Conservation (phyloP, 1,139 yeast genomes). For the Candida sojae region DNA sequence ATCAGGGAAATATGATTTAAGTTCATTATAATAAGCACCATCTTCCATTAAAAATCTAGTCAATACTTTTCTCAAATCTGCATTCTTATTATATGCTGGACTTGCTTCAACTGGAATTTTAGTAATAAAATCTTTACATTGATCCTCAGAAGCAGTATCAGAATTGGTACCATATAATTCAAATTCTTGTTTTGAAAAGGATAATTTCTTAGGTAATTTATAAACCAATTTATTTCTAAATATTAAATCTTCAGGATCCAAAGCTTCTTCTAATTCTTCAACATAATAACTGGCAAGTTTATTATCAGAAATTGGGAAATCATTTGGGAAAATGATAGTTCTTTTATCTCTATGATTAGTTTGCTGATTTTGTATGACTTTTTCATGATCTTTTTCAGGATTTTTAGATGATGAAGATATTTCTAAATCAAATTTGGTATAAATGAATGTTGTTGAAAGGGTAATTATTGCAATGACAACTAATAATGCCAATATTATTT, state of each 20-base stretch:
- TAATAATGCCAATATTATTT: neutral
- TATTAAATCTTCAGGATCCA: constrained; percentile 1
- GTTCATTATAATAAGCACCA: constrained; percentile 6
- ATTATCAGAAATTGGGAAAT: neutral
- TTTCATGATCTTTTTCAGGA: neutral
- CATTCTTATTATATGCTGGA: constrained; percentile 4
- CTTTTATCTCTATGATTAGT: neutral
- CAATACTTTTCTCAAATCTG: constrained; percentile 15
- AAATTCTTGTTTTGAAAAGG: neutral
- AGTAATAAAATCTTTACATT: neutral
- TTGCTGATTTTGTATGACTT: neutral
- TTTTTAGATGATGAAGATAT: neutral
- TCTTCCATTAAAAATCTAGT: constrained; percentile 11
- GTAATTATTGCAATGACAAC: neutral
- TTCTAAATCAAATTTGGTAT: neutral
- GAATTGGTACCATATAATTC: neutral
- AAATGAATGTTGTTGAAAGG: neutral
- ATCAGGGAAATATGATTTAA: neutral
- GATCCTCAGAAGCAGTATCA: neutral
- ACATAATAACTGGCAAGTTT: constrained; percentile 2
- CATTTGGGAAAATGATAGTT: constrained; percentile 3
- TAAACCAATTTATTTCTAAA: neutral
- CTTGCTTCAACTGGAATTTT: neutral
- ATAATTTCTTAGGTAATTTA: neutral
- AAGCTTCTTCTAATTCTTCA: constrained; percentile 1